Percentiles rank a stretch among this genome's conserved stretches.
These are phyloP conservation scores for Apiotrichum sp. DNA, from an alignment of 1,284 basidiomycete genomes.

Conservation along the genomic window DNA sequence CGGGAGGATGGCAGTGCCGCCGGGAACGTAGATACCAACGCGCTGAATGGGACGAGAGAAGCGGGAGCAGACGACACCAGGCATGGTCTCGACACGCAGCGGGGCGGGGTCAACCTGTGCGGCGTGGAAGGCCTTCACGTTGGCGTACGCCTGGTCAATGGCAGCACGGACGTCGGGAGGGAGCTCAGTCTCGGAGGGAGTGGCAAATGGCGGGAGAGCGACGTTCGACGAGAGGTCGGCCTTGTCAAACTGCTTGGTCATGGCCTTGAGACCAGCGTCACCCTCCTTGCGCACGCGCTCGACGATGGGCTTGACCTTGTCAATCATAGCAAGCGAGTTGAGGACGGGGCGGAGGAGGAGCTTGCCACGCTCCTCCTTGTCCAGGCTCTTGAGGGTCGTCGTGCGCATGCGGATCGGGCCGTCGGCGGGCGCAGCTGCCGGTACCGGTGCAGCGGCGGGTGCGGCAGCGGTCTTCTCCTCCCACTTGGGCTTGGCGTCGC, in stretches of 20 bases:
- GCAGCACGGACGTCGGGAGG: slow-evolving; percentile 64
- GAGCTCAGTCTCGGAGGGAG: slow-evolving; percentile 53
- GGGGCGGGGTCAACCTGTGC: slow-evolving; percentile 69
- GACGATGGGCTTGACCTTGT: slow-evolving; percentile 91
- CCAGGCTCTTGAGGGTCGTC: slow-evolving; percentile 56
- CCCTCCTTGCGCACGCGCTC: slow-evolving; percentile 76
- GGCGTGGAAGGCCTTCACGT: slow-evolving; percentile 84
- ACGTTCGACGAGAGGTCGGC: slow-evolving; percentile 50
- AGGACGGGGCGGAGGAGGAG: slow-evolving; percentile 87
- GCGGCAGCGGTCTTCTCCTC: slow-evolving; percentile 43
- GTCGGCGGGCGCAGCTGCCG: slow-evolving; percentile 38
- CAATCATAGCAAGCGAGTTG: slow-evolving; percentile 89
- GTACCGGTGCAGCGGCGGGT: slow-evolving; percentile 23
- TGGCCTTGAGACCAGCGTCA: slow-evolving; percentile 77
- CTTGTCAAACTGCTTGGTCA: slow-evolving; percentile 92
- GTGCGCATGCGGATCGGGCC: slow-evolving; percentile 67
- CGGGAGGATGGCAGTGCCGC: slow-evolving; percentile 92
- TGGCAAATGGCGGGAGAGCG: slow-evolving; percentile 48
- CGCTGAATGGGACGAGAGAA: slow-evolving; percentile 90
- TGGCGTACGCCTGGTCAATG: slow-evolving; percentile 87
- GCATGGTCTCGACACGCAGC: slow-evolving; percentile 92
- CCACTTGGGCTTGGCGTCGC: slow-evolving; percentile 91
- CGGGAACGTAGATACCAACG: slow-evolving; percentile 95
- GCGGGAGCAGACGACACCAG: slow-evolving; percentile 88
- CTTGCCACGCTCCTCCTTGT: slow-evolving; percentile 56